Conservation (phyloP, 2,329 filamentous ascomycete species). For the Hymenoscyphus infarciens region DNA sequence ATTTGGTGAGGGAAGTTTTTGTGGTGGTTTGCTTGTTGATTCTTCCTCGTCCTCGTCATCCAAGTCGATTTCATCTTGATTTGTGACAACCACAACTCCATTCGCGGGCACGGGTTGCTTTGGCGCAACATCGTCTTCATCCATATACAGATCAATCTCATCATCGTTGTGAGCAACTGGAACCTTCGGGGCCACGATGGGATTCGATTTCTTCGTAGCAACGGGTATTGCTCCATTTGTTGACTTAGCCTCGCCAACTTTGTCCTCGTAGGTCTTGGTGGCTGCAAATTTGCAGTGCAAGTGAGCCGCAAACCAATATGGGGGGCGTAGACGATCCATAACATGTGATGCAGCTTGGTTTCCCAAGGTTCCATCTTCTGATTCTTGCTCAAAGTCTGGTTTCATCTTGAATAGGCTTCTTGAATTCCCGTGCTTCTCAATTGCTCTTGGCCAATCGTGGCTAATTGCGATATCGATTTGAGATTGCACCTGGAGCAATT, state of each 20-base stretch:
- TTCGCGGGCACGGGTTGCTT: slow-evolving; percentile 18
- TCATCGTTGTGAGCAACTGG: slow-evolving; percentile 48
- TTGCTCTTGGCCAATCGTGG: slow-evolving; percentile 88
- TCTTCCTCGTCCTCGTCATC: slow-evolving; percentile 24
- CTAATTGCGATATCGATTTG: slow-evolving; percentile 90
- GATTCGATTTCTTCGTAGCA: not conserved
- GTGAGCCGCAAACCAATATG: slow-evolving; percentile 91
- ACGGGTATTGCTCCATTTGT: not conserved
- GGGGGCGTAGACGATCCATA: slow-evolving; percentile 75
- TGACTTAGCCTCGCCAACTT: slow-evolving; percentile 18
- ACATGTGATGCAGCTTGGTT: slow-evolving; percentile 76
- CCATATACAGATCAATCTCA: slow-evolving; percentile 57
- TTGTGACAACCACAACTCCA: slow-evolving; percentile 2
- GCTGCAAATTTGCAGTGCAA: slow-evolving; percentile 86
- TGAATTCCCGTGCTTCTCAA: slow-evolving; percentile 75
- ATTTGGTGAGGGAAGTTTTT: slow-evolving; percentile 1
- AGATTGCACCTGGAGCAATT: slow-evolving; percentile 76
- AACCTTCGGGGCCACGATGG: not conserved
- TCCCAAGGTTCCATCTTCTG: slow-evolving; percentile 69
- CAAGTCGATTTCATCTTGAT: slow-evolving; percentile 61
- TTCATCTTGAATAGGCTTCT: slow-evolving; percentile 69
- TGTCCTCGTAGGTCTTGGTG: slow-evolving; percentile 50
- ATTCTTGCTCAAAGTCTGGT: slow-evolving; percentile 71
- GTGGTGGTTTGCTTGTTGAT: slow-evolving; percentile 25
- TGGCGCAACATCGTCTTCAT: slow-evolving; percentile 28